Evolutionary conservation across 345 rosid species (phyloP).

Genomic region (Linum tenue): DNA sequence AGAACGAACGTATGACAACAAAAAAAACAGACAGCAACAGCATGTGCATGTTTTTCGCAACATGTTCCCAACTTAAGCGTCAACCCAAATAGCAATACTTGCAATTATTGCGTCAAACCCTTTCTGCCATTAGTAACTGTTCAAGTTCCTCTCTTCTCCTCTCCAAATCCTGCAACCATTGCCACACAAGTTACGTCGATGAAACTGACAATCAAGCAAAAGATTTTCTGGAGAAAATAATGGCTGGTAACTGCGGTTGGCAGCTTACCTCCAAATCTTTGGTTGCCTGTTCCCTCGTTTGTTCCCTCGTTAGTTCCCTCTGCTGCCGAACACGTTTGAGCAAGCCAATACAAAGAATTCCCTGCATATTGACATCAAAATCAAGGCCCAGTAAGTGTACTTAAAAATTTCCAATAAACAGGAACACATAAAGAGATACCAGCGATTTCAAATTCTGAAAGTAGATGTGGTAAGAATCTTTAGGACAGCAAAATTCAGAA

Average conservation of each 20-base stretch:
- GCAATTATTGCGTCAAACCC: slow-evolving; percentile 18
- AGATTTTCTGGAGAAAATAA: not conserved
- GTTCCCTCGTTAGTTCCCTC: slow-evolving; percentile 65
- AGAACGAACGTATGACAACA: too few relatives aligned
- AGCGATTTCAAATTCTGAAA: too few relatives aligned
- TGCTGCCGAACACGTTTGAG: slow-evolving; percentile 67
- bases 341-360: slow-evolving; percentile 79
- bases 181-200: not conserved
- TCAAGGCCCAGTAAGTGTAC: not conserved
- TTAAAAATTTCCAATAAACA: too few relatives aligned
- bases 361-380: slow-evolving; percentile 32
- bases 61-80: too few relatives aligned
- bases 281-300: slow-evolving; percentile 73
- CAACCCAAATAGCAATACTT: not conserved
- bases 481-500: too few relatives aligned
- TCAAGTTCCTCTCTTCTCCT: slow-evolving; percentile 77
- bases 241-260: too few relatives aligned
- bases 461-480: too few relatives aligned
- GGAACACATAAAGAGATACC: too few relatives aligned
- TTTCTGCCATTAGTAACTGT: slow-evolving; percentile 59
- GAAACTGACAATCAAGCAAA: not conserved
- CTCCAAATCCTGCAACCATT: slow-evolving; percentile 53
- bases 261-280: slow-evolving; percentile 71
- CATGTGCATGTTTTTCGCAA: too few relatives aligned
- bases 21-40: too few relatives aligned